These are phyloP conservation scores for Suillus hirtellus DNA, from an alignment of 768 basidiomycete species.

Conservation along the genomic window DNA sequence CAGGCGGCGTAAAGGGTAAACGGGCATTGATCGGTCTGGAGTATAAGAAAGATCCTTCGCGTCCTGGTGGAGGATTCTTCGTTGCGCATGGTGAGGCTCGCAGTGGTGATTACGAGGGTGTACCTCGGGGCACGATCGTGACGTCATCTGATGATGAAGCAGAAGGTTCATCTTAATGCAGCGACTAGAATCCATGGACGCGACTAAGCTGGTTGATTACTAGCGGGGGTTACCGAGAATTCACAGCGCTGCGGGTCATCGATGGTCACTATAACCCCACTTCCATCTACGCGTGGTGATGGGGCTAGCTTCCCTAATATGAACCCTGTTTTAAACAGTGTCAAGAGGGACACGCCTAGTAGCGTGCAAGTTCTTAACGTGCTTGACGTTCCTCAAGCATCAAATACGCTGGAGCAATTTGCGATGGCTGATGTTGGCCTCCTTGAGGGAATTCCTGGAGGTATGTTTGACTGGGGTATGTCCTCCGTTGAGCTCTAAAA, in stretches of 20 bases:
- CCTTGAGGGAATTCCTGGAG: conserved; percentile 77
- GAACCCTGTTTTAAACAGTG: conserved; percentile 73
- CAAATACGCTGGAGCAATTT: conserved; percentile 58
- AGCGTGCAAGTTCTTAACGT: conserved; percentile 80
- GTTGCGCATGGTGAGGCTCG: conserved; percentile 56
- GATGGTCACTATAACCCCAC: conserved; percentile 60
- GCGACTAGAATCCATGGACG: conserved; percentile 18
- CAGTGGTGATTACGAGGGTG: conserved; percentile 49
- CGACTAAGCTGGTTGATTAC: conserved; percentile 5
- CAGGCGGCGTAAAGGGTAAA: conserved; percentile 64
- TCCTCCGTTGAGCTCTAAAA: conserved; percentile 26
- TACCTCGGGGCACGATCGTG: conserved; percentile 60
- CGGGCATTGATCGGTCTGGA: conserved; percentile 55
- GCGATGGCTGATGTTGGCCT: conserved; percentile 67
- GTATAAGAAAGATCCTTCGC: conserved; percentile 76
- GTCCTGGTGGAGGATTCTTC: conserved; percentile 88
- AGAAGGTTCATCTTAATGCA: conserved; percentile 48
- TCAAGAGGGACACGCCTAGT: conserved; percentile 34
- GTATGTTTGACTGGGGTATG: conserved; percentile 88
- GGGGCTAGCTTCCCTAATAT: conserved; percentile 51
- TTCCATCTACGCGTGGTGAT: conserved; percentile 32
- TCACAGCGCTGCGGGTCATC: conserved; percentile 31
- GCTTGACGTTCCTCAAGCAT: conserved; percentile 60
- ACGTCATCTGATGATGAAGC: conserved; percentile 44
- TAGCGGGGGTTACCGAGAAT: conserved; percentile 19